Conservation (phyloP, 2,329 filamentous ascomycete species). For the Colletotrichum higginsianum region DNA sequence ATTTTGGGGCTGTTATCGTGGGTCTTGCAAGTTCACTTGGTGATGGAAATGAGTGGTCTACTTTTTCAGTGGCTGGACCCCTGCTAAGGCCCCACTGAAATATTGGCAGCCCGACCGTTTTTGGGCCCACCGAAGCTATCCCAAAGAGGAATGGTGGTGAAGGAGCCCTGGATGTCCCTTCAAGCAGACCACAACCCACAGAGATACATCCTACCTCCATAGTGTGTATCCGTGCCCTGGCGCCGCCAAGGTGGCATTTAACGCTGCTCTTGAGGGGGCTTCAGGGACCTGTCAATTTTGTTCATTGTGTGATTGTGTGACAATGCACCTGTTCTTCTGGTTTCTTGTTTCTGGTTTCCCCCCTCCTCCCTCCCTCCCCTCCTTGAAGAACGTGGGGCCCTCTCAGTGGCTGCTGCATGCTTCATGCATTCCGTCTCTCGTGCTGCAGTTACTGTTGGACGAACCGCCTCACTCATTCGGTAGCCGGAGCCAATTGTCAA, state of each 20-base stretch:
- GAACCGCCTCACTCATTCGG: background rate
- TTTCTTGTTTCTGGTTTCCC: background rate
- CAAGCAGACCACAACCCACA: background rate
- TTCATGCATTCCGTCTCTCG: background rate
- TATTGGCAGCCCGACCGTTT: slow-evolving; percentile 13
- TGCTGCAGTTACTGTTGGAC: background rate
- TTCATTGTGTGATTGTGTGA: background rate
- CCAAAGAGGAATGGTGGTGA: slow-evolving; percentile 2
- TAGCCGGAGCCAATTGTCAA: background rate
- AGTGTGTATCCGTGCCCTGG: background rate
- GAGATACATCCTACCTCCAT: background rate
- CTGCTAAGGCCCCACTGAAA: slow-evolving; percentile 18
- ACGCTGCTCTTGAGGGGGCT: background rate
- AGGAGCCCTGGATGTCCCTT: background rate
- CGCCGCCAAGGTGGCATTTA: slow-evolving; percentile 14
- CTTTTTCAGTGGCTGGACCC: slow-evolving; percentile 31
- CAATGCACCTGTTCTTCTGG: background rate
- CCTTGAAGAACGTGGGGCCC: slow-evolving; percentile 29
- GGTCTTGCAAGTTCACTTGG: slow-evolving; percentile 38
- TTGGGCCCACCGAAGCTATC: background rate
- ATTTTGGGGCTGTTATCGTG: slow-evolving; percentile 23
- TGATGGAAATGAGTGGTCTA: slow-evolving; percentile 40
- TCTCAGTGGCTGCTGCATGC: slow-evolving; percentile 31
- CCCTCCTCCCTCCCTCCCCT: background rate
- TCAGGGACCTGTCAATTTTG: slow-evolving; percentile 21